These are phyloP conservation scores for Aurantiochytrium sp. DNA, from an alignment of 108 stramenopile species.

Conservation along the genomic window DNA sequence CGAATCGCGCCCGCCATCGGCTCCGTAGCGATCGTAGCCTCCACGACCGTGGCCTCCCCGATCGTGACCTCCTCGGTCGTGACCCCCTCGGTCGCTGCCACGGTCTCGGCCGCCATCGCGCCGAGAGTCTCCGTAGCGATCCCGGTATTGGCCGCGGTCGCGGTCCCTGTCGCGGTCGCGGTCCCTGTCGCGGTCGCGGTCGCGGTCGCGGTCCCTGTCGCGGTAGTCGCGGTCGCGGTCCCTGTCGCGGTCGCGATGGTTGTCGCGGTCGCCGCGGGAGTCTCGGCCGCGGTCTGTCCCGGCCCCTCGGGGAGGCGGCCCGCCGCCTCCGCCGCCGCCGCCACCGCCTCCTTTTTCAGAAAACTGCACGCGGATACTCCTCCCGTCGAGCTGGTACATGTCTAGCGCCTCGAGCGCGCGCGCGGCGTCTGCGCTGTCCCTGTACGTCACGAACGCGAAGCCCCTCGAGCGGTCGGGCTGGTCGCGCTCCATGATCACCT, in stretches of 20 bases:
- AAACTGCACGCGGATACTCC: neutral
- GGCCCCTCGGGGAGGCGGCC: neutral
- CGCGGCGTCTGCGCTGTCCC: neutral
- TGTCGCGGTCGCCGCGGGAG: neutral
- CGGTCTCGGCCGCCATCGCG: neutral
- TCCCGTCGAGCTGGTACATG: neutral
- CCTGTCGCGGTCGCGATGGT: neutral
- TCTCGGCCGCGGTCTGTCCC: neutral
- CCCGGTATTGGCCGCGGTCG: neutral
- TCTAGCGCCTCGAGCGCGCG: neutral
- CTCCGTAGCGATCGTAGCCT: neutral
- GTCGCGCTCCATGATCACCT: constrained; percentile 20
- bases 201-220: neutral
- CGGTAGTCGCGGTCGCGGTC: neutral
- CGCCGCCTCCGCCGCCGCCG: neutral
- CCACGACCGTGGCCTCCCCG: neutral
- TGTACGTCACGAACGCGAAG: constrained; percentile 11
- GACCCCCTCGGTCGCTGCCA: neutral
- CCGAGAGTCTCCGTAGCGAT: neutral
- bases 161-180: neutral
- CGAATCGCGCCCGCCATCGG: too few relatives aligned
- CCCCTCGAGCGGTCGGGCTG: neutral
- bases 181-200: neutral
- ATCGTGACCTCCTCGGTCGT: neutral
- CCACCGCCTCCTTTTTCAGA: neutral